These are phyloP conservation scores for Cladosporium phlei DNA, from an alignment of 2,329 filamentous ascomycete genomes.

Conservation along the genomic window DNA sequence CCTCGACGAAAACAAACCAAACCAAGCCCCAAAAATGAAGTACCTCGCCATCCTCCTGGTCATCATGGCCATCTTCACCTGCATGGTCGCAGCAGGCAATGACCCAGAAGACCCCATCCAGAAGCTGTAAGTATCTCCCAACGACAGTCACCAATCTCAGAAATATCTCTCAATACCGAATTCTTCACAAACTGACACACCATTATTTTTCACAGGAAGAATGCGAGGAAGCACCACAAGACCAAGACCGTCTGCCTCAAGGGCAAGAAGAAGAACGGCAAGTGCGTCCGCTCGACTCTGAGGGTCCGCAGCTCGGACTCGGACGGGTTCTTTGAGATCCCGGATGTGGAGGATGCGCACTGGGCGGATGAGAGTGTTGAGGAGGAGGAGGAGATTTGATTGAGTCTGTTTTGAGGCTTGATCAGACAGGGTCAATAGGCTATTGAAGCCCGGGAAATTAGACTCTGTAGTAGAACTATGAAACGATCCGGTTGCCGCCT, in stretches of 20 bases:
- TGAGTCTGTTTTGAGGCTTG: too few relatives aligned
- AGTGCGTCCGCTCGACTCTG: not conserved
- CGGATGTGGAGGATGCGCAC: conserved; percentile 7
- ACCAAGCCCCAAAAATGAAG: not conserved
- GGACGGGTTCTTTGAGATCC: conserved; percentile 10
- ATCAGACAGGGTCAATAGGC: too few relatives aligned
- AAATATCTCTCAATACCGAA: too few relatives aligned
- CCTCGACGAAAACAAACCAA: not conserved
- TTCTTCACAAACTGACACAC: too few relatives aligned
- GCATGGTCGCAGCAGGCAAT: not conserved
- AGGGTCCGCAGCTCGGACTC: conserved; percentile 7
- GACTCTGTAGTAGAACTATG: too few relatives aligned
- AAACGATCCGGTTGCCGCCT: too few relatives aligned
- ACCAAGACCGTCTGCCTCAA: not conserved
- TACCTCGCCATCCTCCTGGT: conserved; percentile 1
- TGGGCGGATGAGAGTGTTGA: too few relatives aligned
- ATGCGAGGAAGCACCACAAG: not conserved
- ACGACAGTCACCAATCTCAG: too few relatives aligned
- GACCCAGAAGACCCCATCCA: not conserved
- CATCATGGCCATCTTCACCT: conserved; percentile 6
- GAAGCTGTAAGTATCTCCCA: not conserved
- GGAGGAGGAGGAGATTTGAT: too few relatives aligned
- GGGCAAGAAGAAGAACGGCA: conserved; percentile 13
- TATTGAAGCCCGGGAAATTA: too few relatives aligned
- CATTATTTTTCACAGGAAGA: not conserved